Conservation (phyloP, 2,329 filamentous ascomycete species). For the Dryadomyces sulphureus region DNA sequence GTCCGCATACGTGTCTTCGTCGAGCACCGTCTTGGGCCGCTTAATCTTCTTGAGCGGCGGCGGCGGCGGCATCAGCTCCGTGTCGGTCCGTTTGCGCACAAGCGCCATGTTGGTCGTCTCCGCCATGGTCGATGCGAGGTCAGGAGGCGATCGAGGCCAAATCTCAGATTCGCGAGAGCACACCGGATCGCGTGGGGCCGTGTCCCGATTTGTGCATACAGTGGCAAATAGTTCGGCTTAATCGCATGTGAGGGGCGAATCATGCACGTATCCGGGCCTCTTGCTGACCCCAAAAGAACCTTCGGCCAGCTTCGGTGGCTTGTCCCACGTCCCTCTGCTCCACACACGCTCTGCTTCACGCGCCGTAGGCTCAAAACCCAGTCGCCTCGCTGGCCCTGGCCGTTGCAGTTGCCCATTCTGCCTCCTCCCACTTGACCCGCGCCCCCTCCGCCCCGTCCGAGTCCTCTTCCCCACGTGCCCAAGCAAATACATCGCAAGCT, state of each 20-base stretch:
- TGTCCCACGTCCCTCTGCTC: constrained; percentile 3
- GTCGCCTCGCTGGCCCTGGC: not conserved
- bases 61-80: constrained; percentile 74
- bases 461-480: too few relatives aligned
- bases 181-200: too few relatives aligned
- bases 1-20: constrained; percentile 87
- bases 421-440: not conserved
- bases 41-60: constrained; percentile 80
- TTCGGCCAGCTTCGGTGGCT: constrained; percentile 10
- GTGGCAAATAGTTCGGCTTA: too few relatives aligned
- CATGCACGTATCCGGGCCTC: not conserved
- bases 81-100: constrained; percentile 51
- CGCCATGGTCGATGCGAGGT: constrained; percentile 4
- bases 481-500: not conserved
- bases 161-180: too few relatives aligned
- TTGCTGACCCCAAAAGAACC: constrained; percentile 3
- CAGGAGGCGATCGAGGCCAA: not conserved
- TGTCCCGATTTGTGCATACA: too few relatives aligned
- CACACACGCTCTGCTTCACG: not conserved
- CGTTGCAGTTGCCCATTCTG: not conserved
- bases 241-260: not conserved
- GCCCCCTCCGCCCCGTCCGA: too few relatives aligned
- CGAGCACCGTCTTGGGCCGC: constrained; percentile 70
- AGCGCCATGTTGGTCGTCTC: constrained; percentile 37
- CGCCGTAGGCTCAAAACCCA: not conserved